A percentile compares a stretch with the other conserved stretches of the same genome.
phyloP scores from a whole-genome alignment of 345 rosid genomes.

The Eucalyptus guilfoylei region DNA sequence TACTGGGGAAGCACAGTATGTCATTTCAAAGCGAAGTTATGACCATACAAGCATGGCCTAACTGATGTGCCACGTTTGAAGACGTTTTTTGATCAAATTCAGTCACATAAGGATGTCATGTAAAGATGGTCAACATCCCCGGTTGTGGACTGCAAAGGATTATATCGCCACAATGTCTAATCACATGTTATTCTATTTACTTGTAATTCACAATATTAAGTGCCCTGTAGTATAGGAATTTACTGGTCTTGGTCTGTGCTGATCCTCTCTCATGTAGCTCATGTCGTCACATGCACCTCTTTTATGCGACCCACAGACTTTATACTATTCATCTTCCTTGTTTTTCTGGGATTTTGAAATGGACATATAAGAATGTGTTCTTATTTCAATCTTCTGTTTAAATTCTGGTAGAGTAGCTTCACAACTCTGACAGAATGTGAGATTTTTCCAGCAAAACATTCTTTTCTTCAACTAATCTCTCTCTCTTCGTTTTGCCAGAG shows the following conservation, averaged over 20 bases:
- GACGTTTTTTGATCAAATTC: not conserved
- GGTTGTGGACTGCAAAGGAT: not conserved
- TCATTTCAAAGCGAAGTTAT: not conserved
- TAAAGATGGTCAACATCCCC: not conserved
- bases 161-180: not conserved
- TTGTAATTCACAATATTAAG: not conserved
- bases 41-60: not conserved
- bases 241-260: not conserved
- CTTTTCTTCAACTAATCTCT: not conserved
- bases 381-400: not conserved
- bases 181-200: not conserved
- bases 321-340: too few relatives aligned
- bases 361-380: not conserved
- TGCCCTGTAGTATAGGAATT: not conserved
- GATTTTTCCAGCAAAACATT: too few relatives aligned
- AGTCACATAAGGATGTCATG: not conserved
- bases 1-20: not conserved
- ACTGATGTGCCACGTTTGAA: not conserved
- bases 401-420: not conserved
- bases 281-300: too few relatives aligned
- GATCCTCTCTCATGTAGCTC: too few relatives aligned
- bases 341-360: not conserved
- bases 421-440: too few relatives aligned
- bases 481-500: slow-evolving; percentile 27
- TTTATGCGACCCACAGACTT: too few relatives aligned